A percentile compares a stretch with the other conserved stretches of the same genome.
These are phyloP conservation scores for Aureobasidium musti DNA, from an alignment of 2,329 filamentous ascomycete genomes.

Conservation along the genomic window DNA sequence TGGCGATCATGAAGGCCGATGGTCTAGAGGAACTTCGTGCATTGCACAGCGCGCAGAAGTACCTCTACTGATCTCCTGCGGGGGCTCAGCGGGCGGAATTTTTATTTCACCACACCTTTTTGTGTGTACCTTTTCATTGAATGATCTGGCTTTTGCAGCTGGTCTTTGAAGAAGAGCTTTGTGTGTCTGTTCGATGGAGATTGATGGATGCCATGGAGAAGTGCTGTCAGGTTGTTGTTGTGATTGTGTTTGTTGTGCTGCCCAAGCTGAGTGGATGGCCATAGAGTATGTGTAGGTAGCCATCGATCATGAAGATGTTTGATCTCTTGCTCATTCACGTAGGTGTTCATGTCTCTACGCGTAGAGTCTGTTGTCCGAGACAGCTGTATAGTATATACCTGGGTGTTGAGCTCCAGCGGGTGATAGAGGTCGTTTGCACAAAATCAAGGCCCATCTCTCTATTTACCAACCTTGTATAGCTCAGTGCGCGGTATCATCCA, in stretches of 20 bases:
- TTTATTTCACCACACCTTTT: neutral
- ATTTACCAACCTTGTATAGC: neutral
- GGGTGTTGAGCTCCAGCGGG: neutral
- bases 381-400: neutral
- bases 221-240: neutral
- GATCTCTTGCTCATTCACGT: neutral
- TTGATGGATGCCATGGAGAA: neutral
- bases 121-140: slow-evolving; percentile 25
- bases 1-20: slow-evolving; percentile 25
- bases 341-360: neutral
- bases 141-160: neutral
- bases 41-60: slow-evolving; percentile 30
- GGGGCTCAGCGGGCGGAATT: slow-evolving; percentile 22
- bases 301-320: neutral
- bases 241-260: neutral
- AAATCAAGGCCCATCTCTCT: neutral
- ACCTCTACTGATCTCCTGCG: slow-evolving; percentile 21
- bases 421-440: neutral
- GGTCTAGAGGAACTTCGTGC: slow-evolving; percentile 4
- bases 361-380: neutral
- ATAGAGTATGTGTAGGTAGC: neutral
- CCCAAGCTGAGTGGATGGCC: neutral
- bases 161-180: slow-evolving; percentile 26
- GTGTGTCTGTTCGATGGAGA: neutral
- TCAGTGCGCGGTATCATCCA: too few species aligned